Base-by-base conservation (phyloP, 345 rosid species). In the Passiflora organensis region DNA sequence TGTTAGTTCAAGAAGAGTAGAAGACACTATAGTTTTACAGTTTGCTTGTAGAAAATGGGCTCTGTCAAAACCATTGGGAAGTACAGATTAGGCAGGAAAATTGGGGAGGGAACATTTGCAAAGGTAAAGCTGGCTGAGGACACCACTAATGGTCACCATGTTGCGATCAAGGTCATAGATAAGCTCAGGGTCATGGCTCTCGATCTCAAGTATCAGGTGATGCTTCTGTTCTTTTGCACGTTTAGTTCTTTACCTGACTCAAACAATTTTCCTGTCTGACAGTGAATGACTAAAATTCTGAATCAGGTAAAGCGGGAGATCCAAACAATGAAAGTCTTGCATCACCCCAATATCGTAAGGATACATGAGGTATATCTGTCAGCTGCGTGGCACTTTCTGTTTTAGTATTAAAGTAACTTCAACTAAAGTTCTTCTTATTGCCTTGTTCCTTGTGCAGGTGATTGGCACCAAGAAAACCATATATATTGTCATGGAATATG, bases 61-160 rank as follows among this genome's bases (percentile, higher is more conserved):
- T 55, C 25, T 46, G 73, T 79, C 45, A 72, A 62, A 66, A 78
- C 71, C 55, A 74, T 88, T 4, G 98, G 96, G 0, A 87, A 85
- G 76, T 91, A 85, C 39, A 73, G 62, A 66, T 73, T 88, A 13
- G 65, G 87, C 14, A 69, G 93, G 55, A 82, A 83, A 5, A 83
- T 91, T 15, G 98, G 96, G 16, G 96, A 83, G 65, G 97, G 96
- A 47, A 80, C 78, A 48, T 91, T 85, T 55, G 95, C 96, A 4
- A 91, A 91, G 77, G 98, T 91, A 25, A 91, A 88, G 78, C 76
- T 88, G 5, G 96, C 85, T 6, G 69, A 82, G 20, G 85, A 91
- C 65, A 79, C 78, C 71, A 71, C 82, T 23, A 80, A 67, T 48
- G 78, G 76, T 46, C 75, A 62, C 10, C 24, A 73, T 23, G 88